Evolutionary conservation across 2,329 filamentous ascomycete species (phyloP), one percentile per base, ranked within the genome.

Genomic region (Trichoderma semiorbis): DNA sequence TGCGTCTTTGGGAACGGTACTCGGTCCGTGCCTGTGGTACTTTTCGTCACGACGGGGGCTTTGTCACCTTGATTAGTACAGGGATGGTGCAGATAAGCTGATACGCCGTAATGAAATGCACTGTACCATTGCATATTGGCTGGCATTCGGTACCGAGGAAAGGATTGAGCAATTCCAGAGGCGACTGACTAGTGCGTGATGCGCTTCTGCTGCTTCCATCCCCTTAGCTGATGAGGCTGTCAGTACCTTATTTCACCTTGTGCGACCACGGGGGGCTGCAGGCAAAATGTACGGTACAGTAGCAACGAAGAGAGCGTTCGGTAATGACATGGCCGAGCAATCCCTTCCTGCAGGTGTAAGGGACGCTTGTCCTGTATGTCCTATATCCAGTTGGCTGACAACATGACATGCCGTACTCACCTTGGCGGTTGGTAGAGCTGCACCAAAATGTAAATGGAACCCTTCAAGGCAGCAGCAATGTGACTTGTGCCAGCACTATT

Each of bases 11-110:
- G 58, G 32, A 39, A 68, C 26, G 32, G 26, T 47, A 34, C 53
- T 66, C 63, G 63, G 63, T 66, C 63, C 64, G 30, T 57, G 53
- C 50, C 64, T 39, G 50, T 60, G 26, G 68, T 63, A 64, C 68
- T 70, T 70, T 70, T 70, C 58, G 63, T 64, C 68, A 70, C 58
- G 58, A 50, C 68, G 55, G 65, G 50, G 53, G 47, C 28, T 68
- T 68, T 68, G 65, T 68, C 53, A 68, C 34, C 53, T 68, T 68
- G 53, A 32, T 68, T 68, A 68, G 53, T 47, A 68, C 64, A 67
- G 36, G 64, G 64, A 67, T 67, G 34, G n/a, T 58, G 50, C 24
- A 57, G 64, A 67, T 67, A 67, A 67, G 64, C 50, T 57, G 64
- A 58, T 67, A 39, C 64, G 64, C 64, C 64, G 50, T 26, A 18